Percentiles rank a stretch among this genome's conserved stretches.
Evolutionary conservation across 2,329 filamentous ascomycete genomes (phyloP).

Genomic region (Penicillium sp.): DNA sequence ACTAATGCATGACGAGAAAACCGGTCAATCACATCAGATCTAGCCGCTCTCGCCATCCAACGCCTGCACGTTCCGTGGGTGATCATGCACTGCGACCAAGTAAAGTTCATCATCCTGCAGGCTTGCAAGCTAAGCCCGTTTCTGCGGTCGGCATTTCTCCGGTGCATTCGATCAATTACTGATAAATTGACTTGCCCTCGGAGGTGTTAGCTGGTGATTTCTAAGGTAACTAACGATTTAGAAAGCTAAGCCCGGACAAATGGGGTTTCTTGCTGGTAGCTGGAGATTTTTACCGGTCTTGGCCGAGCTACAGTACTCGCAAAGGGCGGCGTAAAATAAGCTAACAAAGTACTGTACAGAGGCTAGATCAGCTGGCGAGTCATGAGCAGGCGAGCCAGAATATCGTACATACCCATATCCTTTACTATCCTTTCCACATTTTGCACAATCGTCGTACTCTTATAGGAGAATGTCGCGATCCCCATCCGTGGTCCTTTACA

Average conservation of each 20-base stretch:
- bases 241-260: neutral
- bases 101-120: slow-evolving; percentile 16
- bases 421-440: neutral
- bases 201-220: neutral
- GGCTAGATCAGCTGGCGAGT: neutral
- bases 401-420: neutral
- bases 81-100: slow-evolving; percentile 21
- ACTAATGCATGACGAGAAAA: slow-evolving; percentile 25
- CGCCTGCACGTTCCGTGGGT: slow-evolving; percentile 23
- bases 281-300: neutral
- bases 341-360: neutral
- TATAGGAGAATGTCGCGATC: slow-evolving; percentile 19
- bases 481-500: slow-evolving; percentile 1
- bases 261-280: neutral
- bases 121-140: slow-evolving; percentile 13
- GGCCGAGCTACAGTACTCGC: neutral
- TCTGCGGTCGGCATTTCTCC: slow-evolving; percentile 23
- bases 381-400: neutral
- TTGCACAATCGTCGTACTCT: slow-evolving; percentile 10
- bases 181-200: neutral
- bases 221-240: too few relatives aligned
- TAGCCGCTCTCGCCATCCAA: slow-evolving; percentile 15
- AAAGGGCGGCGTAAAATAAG: neutral
- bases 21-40: slow-evolving; percentile 29
- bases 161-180: slow-evolving; percentile 14